Evolutionary conservation across 345 rosid species (phyloP), one percentile per base, ranked within the genome.

Genomic region (Populus ilicifolia): DNA sequence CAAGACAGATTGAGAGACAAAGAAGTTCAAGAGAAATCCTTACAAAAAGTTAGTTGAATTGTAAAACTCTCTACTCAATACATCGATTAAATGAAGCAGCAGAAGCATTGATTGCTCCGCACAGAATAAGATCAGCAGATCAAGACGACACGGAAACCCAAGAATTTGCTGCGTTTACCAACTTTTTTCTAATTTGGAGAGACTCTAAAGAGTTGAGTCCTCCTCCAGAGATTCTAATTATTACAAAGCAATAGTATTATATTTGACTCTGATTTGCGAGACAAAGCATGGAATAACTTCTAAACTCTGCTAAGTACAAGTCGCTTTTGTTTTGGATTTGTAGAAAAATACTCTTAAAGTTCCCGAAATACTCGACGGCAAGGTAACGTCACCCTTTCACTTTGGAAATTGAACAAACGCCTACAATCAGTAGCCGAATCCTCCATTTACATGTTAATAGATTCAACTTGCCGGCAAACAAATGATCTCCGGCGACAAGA

Each of bases 281-380:
- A 87, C 78, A 80, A 84, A 87, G 80, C 78, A 81, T 78, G 82
- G 93, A 87, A 93, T 91, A 86, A 86, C 94, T 91, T 91, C 76
- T 63, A 79, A 89, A 84, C 86, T 78, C 85, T 66, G 87, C 88
- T 35, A 89, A 83, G 84, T 63, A 74, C 85, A 77, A 73, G 82
- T 84, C 41, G 63, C 76, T 71, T 82, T 74, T 74, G 81, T 78
- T 81, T 81, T 38, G 76, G 75, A 70, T 77, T 81, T 80, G 54
- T 70, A 80, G 69, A 35, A 38, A 39, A 80, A 78, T 77, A 77
- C 83, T 80, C 39, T 78, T 86, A 74, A 85, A 81, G 81, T 80
- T 63, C 71, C 89, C 85, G 82, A 84, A 82, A 84, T 80, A 86
- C 87, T 89, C 87, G 79, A 86, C 82, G 82, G 77, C 70, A 50